Evolutionary conservation across 345 rosid species (phyloP).

Genomic region (Theobroma cacao): DNA sequence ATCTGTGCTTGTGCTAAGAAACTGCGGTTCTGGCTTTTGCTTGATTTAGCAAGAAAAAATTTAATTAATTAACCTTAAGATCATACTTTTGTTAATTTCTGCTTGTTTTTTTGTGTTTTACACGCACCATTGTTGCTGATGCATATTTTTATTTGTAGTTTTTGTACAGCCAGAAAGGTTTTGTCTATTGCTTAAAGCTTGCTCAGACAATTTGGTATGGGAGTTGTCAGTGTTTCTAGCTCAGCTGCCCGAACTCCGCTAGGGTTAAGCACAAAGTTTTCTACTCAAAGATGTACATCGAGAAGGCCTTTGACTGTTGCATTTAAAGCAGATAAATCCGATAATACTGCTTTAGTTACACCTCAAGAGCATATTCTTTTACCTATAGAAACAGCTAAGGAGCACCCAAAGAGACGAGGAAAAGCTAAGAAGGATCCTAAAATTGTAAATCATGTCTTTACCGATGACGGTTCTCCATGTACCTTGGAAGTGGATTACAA

Average conservation of each 20-base stretch:
- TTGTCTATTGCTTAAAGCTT: background rate
- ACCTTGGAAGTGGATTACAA: slow-evolving; percentile 67
- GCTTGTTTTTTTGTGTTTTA: background rate
- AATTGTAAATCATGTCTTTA: slow-evolving; percentile 24
- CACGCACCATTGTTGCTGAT: background rate
- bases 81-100: background rate
- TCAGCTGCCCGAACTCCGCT: slow-evolving; percentile 72
- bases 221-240: slow-evolving; percentile 81
- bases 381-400: slow-evolving; percentile 47
- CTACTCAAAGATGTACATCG: slow-evolving; percentile 31
- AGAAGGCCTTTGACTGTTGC: slow-evolving; percentile 65
- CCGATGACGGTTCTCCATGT: slow-evolving; percentile 34
- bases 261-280: slow-evolving; percentile 46
- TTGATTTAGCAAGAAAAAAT: background rate
- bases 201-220: slow-evolving; percentile 50
- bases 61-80: background rate
- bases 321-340: slow-evolving; percentile 62
- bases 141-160: slow-evolving; percentile 22
- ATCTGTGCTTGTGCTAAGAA: background rate
- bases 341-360: slow-evolving; percentile 40
- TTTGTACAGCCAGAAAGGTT: slow-evolving; percentile 17
- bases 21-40: background rate
- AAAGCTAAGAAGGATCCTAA: slow-evolving; percentile 38
- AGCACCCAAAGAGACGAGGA: slow-evolving; percentile 36
- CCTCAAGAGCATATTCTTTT: slow-evolving; percentile 43